Evolutionary conservation across 345 rosid species (phyloP).

Genomic region (Arabidopsis thaliana): TAIR10.1 NC_003070.9:27783001-27783500

Average conservation of each 20-base stretch:
- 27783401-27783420: conserved; percentile 59
- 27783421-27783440: conserved; percentile 67
- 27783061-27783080: conserved; percentile 18
- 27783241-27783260: conserved; percentile 40
- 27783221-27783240: conserved; percentile 26
- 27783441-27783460: conserved; percentile 72
- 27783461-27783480: conserved; percentile 41
- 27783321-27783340: conserved; percentile 20
- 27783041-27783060: conserved; percentile 19
- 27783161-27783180: conserved; percentile 76
- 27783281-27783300: conserved; percentile 80
- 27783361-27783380: neutral
- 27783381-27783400: conserved; percentile 21
- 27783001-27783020: conserved; percentile 11
- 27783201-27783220: neutral
- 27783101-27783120: conserved; percentile 79
- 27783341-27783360: neutral
- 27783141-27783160: conserved; percentile 50
- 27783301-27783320: conserved; percentile 41
- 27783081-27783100: conserved; percentile 75
- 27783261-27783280: conserved; percentile 93
- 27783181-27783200: conserved; percentile 21
- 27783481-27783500: conserved; percentile 44
- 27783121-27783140: conserved; percentile 80
- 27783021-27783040: conserved; percentile 9